phyloP scores from a whole-genome alignment of 768 basidiomycete genomes.

The Mycena floridula region DNA sequence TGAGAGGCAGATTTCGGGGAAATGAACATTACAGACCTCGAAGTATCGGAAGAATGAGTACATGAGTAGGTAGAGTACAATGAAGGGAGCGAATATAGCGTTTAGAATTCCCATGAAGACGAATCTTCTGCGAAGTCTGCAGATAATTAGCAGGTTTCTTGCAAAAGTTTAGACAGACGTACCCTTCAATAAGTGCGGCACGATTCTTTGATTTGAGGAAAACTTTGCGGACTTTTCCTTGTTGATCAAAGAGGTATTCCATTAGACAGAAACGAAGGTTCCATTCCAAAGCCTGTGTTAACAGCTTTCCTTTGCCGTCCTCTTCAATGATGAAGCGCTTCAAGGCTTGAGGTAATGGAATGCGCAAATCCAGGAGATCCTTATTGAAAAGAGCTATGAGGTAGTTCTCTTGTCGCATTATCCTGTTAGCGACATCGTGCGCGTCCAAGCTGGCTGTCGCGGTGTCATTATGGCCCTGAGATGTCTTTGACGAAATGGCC shows the following conservation, averaged over 20 bases:
- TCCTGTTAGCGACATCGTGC: constrained; percentile 96
- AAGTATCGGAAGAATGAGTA: constrained; percentile 99
- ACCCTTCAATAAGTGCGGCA: constrained; percentile 78
- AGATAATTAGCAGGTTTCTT: constrained; percentile 2
- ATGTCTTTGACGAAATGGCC: constrained; percentile 62
- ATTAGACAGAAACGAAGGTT: constrained; percentile 93
- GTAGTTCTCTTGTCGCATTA: constrained; percentile 98
- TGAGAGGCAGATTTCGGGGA: constrained; percentile 8
- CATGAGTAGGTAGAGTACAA: constrained; percentile 92
- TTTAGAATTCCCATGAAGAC: constrained; percentile 98
- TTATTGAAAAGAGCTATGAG: constrained; percentile 98
- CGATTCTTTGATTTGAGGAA: constrained; percentile 87
- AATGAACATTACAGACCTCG: constrained; percentile 53
- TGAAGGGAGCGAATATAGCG: constrained; percentile 93
- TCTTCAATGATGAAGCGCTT: constrained; percentile 44
- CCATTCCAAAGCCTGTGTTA: constrained; percentile 95
- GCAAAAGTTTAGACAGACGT: constrained; percentile 8
- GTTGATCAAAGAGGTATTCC: constrained; percentile 90
- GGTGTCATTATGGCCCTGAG: constrained; percentile 48
- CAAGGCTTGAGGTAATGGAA: constrained; percentile 65
- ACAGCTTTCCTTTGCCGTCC: constrained; percentile 65
- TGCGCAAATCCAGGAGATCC: constrained; percentile 82
- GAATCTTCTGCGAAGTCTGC: constrained; percentile 76
- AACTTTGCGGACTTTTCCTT: constrained; percentile 84
- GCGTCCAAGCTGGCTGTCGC: constrained; percentile 89